These are phyloP conservation scores for Podila epigama DNA, from an alignment of 192 early-diverging fungal genomes.

Conservation along the genomic window DNA sequence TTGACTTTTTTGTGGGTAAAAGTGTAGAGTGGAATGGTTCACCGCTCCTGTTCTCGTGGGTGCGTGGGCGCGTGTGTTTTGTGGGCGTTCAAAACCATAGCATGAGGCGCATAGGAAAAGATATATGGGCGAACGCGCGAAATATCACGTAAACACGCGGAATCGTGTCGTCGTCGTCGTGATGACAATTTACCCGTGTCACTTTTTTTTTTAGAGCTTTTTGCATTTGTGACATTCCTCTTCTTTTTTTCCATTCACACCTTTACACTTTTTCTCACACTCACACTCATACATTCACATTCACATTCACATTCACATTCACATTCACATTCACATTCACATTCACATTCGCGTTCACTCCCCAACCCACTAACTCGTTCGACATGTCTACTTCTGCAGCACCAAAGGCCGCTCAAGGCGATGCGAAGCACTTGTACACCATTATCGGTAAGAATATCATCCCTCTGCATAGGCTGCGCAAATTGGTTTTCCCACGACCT, in stretches of 20 bases:
- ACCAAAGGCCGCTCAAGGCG: slow-evolving; percentile 2
- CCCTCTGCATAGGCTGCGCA: background rate
- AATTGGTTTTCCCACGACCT: slow-evolving; percentile 1
- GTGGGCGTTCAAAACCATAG: too few relatives aligned
- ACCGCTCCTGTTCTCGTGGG: too few relatives aligned
- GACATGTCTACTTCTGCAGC: slow-evolving; percentile 14
- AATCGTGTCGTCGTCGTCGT: too few relatives aligned
- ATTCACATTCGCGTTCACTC: background rate
- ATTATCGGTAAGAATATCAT: slow-evolving; percentile 22
- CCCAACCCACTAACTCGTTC: background rate
- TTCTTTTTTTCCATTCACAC: background rate
- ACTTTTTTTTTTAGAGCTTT: background rate
- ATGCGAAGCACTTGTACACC: slow-evolving; percentile 38
- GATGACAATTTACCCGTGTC: too few relatives aligned
- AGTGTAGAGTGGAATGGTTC: too few relatives aligned
- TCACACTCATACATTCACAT: background rate
- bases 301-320: background rate
- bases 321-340: background rate
- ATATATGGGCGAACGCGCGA: too few relatives aligned
- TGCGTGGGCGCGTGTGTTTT: too few relatives aligned
- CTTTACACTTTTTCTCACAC: background rate
- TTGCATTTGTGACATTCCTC: background rate
- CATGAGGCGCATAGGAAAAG: too few relatives aligned
- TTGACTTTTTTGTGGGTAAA: too few relatives aligned
- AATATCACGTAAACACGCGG: too few relatives aligned